Evolutionary conservation across 1,284 basidiomycete genomes (phyloP).

Genomic region (Porodaedalea pini): DNA sequence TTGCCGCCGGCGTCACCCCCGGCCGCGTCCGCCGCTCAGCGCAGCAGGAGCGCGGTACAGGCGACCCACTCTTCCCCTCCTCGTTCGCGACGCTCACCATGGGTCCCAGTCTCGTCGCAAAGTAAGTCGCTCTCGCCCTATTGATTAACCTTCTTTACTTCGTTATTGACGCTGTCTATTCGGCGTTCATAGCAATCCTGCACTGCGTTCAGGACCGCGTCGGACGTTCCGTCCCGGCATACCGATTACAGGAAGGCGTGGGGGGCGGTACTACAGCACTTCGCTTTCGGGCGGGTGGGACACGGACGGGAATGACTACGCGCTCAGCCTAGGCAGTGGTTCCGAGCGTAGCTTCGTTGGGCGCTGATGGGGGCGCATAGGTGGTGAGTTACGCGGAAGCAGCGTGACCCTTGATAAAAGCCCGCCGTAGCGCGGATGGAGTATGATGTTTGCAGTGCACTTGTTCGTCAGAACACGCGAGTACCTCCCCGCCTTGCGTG

Average conservation of each 20-base stretch:
- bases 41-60: conserved; percentile 27
- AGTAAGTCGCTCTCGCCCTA: conserved; percentile 8
- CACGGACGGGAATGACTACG: conserved; percentile 21
- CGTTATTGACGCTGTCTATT: not conserved
- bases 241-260: conserved; percentile 5
- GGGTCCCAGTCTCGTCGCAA: conserved; percentile 21
- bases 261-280: conserved; percentile 6
- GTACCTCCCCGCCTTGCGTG: no score
- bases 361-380: not conserved
- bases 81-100: conserved; percentile 24
- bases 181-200: conserved; percentile 15
- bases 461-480: no score
- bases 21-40: conserved; percentile 26
- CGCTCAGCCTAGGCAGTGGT: conserved; percentile 19
- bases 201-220: conserved; percentile 20
- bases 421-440: no score
- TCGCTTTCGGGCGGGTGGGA: conserved; percentile 21
- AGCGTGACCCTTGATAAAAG: no score
- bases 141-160: not conserved
- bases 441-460: no score
- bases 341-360: conserved; percentile 17
- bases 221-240: conserved; percentile 18
- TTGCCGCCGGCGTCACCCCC: conserved; percentile 19
- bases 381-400: no score
- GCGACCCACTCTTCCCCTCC: conserved; percentile 29